Evolutionary conservation across 352 stramenopile genomes (phyloP).

Genomic region (Pythium catenulatum): DNA sequence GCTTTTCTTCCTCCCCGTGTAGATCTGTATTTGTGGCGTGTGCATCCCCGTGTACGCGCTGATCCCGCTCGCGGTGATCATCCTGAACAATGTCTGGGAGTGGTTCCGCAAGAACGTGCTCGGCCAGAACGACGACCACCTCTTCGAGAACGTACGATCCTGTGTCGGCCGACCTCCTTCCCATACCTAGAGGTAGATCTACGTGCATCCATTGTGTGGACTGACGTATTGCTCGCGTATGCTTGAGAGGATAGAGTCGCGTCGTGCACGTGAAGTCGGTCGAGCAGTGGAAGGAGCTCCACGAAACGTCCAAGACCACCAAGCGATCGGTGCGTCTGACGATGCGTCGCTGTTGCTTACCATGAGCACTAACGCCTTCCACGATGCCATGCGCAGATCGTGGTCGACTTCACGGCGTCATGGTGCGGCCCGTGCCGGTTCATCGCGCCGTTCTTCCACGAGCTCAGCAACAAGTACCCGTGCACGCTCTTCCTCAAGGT

Average conservation of each 20-base stretch:
- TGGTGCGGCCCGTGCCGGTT: conserved; percentile 94
- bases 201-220: not conserved
- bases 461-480: conserved; percentile 90
- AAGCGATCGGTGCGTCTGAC: conserved; percentile 73
- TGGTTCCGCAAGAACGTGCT: conserved; percentile 85
- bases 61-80: conserved; percentile 83
- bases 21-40: conserved; percentile 91
- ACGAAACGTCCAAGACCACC: conserved; percentile 81
- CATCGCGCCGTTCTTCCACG: conserved; percentile 92
- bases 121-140: conserved; percentile 72
- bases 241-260: conserved; percentile 66
- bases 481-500: conserved; percentile 94
- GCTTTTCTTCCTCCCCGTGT: not conserved
- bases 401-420: conserved; percentile 93
- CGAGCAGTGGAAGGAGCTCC: conserved; percentile 86
- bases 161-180: too few species aligned
- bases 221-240: not conserved
- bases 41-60: conserved; percentile 89
- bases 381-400: conserved; percentile 63
- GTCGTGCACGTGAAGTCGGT: conserved; percentile 84
- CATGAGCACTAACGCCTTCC: too few species aligned
- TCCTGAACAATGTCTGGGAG: conserved; percentile 82
- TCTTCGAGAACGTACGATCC: conserved; percentile 63
- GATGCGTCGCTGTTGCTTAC: too few species aligned
- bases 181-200: not conserved